A percentile compares a stretch with the other conserved stretches of the same genome.
phyloP scores from a whole-genome alignment of 2,329 filamentous ascomycete genomes.

The Aspergillus terreus region DNA sequence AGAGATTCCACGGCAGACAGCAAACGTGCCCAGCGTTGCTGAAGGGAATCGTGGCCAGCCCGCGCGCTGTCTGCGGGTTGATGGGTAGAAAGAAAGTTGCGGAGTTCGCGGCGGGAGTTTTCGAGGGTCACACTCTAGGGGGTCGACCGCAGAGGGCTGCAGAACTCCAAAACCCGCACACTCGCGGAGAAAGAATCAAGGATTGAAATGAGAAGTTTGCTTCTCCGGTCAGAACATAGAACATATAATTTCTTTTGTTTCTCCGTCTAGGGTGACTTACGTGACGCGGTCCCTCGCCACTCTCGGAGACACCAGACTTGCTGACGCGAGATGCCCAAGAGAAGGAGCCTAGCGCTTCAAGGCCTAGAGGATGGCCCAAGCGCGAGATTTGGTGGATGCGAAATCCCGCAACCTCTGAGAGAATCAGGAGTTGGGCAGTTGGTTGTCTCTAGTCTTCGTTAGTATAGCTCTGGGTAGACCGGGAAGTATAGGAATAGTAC shows the following conservation, averaged over 20 bases:
- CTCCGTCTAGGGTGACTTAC: conserved; percentile 3
- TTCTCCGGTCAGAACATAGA: not conserved
- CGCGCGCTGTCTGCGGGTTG: conserved; percentile 29
- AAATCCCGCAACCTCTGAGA: too few species aligned
- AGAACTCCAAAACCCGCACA: conserved; percentile 15
- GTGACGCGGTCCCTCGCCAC: conserved; percentile 1
- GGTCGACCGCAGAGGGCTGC: conserved; percentile 17
- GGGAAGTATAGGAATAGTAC: too few species aligned
- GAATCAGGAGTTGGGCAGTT: too few species aligned
- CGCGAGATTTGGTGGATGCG: too few species aligned
- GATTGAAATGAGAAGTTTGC: not conserved
- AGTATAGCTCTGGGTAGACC: too few species aligned
- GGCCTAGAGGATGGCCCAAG: too few species aligned
- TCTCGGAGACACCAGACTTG: not conserved
- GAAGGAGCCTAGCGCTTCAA: not conserved
- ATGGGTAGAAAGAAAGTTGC: conserved; percentile 22
- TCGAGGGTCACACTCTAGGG: conserved; percentile 26
- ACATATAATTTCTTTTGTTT: conserved; percentile 3
- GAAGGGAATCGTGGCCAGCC: conserved; percentile 28
- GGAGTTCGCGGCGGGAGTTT: conserved; percentile 25
- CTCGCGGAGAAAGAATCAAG: conserved; percentile 5
- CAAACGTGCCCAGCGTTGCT: conserved; percentile 28
- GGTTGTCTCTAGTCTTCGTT: too few species aligned
- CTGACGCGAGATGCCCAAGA: not conserved
- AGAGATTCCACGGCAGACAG: conserved; percentile 22